phyloP scores from a whole-genome alignment of 768 basidiomycete genomes.

The Austroboletus festivus region DNA sequence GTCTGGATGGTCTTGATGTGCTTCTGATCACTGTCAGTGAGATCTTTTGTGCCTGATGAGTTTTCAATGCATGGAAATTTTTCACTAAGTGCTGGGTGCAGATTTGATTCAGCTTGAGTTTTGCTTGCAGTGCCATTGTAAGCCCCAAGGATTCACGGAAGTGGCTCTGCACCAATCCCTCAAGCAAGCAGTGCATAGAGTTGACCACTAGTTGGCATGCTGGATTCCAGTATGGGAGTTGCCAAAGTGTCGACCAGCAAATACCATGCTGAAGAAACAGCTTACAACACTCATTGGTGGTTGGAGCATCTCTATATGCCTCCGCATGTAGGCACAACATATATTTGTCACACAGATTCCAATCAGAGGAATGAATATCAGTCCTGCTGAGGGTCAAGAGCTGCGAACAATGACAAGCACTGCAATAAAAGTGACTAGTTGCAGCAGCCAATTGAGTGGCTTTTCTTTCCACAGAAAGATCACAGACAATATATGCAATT shows the following conservation, averaged over 20 bases:
- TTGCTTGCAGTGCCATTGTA: neutral
- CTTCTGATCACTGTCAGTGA: neutral
- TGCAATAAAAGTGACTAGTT: slow-evolving; percentile 29
- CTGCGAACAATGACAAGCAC: slow-evolving; percentile 25
- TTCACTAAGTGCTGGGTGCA: neutral
- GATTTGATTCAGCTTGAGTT: neutral
- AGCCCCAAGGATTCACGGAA: neutral
- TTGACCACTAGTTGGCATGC: slow-evolving; percentile 15
- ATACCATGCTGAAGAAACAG: slow-evolving; percentile 6
- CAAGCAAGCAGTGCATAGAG: slow-evolving; percentile 21
- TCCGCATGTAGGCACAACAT: neutral
- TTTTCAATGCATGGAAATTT: neutral
- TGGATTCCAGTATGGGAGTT: slow-evolving; percentile 25
- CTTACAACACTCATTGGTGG: neutral
- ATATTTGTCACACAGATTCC: slow-evolving; percentile 3
- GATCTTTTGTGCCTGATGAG: neutral
- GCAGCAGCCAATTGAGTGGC: slow-evolving; percentile 22
- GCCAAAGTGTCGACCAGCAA: slow-evolving; percentile 15
- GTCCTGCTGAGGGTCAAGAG: neutral
- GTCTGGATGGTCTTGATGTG: neutral
- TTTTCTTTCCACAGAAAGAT: slow-evolving; percentile 33
- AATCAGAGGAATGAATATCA: neutral
- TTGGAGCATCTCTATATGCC: neutral
- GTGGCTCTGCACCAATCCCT: neutral
- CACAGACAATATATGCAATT: neutral